Percentiles rank a stretch among this genome's conserved stretches.
Conservation (phyloP, 257 asterid genomes). For the Salvia rosmarinus region DNA sequence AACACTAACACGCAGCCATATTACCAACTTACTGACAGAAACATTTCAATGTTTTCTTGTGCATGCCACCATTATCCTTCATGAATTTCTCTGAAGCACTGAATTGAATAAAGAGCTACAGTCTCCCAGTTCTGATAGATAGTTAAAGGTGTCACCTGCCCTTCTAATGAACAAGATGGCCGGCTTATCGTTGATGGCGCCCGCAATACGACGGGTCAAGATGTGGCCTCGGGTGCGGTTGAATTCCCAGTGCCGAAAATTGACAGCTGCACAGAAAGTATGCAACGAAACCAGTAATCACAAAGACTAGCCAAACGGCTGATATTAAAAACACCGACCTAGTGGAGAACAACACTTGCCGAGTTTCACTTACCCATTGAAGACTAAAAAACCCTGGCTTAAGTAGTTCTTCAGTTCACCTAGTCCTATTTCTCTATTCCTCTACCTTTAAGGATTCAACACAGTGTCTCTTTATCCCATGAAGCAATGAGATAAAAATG, state of each 20-base stretch:
- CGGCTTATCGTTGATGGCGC: too few relatives aligned
- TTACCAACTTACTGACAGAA: too few relatives aligned
- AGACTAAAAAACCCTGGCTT: conserved; percentile 14
- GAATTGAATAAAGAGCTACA: background rate
- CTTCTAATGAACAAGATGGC: too few relatives aligned
- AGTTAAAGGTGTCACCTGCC: conserved; percentile 7
- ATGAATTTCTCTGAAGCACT: conserved; percentile 19
- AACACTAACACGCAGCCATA: too few relatives aligned
- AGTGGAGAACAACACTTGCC: conserved; percentile 24
- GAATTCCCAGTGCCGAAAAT: too few relatives aligned
- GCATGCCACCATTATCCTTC: conserved; percentile 12
- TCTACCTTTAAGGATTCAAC: background rate
- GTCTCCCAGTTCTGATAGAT: background rate
- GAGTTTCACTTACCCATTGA: background rate
- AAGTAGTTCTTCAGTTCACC: background rate
- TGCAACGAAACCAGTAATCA: conserved; percentile 14
- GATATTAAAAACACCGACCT: too few relatives aligned
- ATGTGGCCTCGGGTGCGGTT: too few relatives aligned
- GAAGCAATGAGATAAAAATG: conserved; percentile 20
- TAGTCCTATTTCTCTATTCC: background rate
- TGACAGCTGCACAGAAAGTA: background rate
- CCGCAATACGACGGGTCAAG: too few relatives aligned
- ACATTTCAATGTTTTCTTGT: background rate
- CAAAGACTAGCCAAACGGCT: conserved; percentile 8
- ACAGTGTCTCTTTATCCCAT: conserved; percentile 2